Evolutionary conservation across 1,284 basidiomycete species (phyloP), one percentile per base, ranked within the genome.

Genomic region (Tranzscheliella williamsii): DNA sequence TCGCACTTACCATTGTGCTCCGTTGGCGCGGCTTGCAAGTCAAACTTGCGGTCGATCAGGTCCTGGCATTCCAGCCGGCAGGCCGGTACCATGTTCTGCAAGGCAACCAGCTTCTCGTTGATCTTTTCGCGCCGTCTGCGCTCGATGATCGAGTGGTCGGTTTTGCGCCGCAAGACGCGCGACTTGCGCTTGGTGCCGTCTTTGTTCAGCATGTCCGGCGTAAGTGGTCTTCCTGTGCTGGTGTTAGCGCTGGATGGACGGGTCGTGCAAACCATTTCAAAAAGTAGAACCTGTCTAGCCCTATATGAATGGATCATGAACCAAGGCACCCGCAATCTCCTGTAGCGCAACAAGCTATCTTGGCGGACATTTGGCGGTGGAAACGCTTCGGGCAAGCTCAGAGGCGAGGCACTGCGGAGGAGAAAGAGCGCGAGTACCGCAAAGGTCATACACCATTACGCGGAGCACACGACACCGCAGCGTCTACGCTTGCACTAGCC

Each of bases 141-240:
- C 46, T 77, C 75, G 34, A 77, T 77, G 48, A 76, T 53, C 16
- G 68, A 72, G 43, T 77, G 75, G 34, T 70, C 66, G 23, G 74
- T 77, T 58, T 75, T 77, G 42, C 74, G 67, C 24, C 67, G 45
- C 35, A 70, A 52, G 17, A 68, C 55, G 11, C 73, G 57, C 9
- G 68, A 63, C 20, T 67, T 65, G 38, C 70, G 64, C 24, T 40
- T 43, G n/a, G 31, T 54, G 38, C 58, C 58, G 24, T 62, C 58
- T 22, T 62, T 62, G 52, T 62, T 62, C n/a, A 55, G 31, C 16
- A 43, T 33, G 11, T n/a, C n/a, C n/a, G n/a, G n/a, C n/a, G n/a
- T n/a, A n/a, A n/a, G n/a, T n/a, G n/a, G n/a, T n/a, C n/a, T n/a
- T n/a, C n/a, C n/a, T n/a, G n/a, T n/a, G n/a, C n/a, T n/a, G n/a